Conservation (phyloP, 2,329 filamentous ascomycete species). For the Colletotrichum sp. region DNA sequence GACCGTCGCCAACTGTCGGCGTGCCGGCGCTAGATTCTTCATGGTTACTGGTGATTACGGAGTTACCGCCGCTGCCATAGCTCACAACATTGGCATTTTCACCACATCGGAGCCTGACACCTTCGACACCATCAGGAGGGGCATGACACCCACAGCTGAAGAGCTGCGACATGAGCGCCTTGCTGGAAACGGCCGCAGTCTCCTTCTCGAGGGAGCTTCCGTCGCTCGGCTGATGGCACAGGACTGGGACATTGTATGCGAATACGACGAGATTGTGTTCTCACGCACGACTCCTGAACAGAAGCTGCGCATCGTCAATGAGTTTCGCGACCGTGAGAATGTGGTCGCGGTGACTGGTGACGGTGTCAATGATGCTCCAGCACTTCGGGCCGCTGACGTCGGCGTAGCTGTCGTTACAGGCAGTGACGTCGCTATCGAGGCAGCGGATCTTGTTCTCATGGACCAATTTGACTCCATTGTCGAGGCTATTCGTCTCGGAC, state of each 20-base stretch:
- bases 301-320: slow-evolving; percentile 75
- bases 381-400: background rate
- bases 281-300: slow-evolving; percentile 69
- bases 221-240: background rate
- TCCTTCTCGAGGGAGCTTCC: background rate
- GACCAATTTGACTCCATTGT: background rate
- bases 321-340: slow-evolving; percentile 46
- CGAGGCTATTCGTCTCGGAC: background rate
- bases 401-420: background rate
- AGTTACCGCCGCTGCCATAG: background rate
- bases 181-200: background rate
- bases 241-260: background rate
- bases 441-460: background rate
- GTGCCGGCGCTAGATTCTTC: background rate
- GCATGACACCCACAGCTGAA: slow-evolving; percentile 62
- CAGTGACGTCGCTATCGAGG: background rate
- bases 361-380: background rate
- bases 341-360: slow-evolving; percentile 77
- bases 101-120: background rate
- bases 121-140: background rate
- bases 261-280: background rate
- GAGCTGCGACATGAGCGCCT: background rate
- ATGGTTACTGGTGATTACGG: background rate
- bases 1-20: background rate
- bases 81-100: background rate